Percentiles rank a stretch among this genome's conserved stretches.
phyloP scores from a whole-genome alignment of 1,139 yeast genomes.

The Blastobotrys niveus region DNA sequence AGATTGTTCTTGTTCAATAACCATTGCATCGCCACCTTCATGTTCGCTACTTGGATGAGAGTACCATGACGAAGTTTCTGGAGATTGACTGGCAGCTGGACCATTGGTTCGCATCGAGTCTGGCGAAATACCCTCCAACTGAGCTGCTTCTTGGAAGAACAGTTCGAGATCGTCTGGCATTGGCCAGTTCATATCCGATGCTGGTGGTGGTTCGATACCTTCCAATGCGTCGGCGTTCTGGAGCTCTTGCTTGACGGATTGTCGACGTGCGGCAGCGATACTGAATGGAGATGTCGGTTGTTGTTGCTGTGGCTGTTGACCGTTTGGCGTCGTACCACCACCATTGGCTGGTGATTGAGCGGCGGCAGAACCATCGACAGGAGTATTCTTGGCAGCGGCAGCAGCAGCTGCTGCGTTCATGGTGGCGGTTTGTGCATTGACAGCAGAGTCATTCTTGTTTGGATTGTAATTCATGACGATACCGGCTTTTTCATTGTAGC shows the following conservation, averaged over 20 bases:
- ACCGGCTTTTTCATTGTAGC: slow-evolving; percentile 38
- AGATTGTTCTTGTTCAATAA: slow-evolving; percentile 8
- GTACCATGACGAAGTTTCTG: slow-evolving; percentile 14
- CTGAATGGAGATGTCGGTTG: slow-evolving; percentile 6
- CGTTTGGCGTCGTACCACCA: neutral
- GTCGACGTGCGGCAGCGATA: slow-evolving; percentile 8
- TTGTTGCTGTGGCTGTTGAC: slow-evolving; percentile 2
- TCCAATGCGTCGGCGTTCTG: slow-evolving; percentile 7
- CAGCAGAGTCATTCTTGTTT: neutral
- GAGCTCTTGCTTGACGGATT: slow-evolving; percentile 9
- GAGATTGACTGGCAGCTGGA: slow-evolving; percentile 12
- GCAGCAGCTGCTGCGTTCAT: neutral
- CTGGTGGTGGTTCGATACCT: slow-evolving; percentile 10
- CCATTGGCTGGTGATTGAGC: slow-evolving; percentile 4
- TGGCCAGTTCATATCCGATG: slow-evolving; percentile 16
- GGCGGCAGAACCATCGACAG: slow-evolving; percentile 3
- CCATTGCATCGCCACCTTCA: slow-evolving; percentile 13
- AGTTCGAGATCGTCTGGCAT: slow-evolving; percentile 26
- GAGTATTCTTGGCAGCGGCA: neutral
- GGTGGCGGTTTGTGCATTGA: neutral
- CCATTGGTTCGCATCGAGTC: slow-evolving; percentile 18
- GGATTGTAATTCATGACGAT: slow-evolving; percentile 16
- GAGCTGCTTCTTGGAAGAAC: slow-evolving; percentile 29
- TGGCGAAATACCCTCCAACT: slow-evolving; percentile 23
- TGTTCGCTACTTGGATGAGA: slow-evolving; percentile 9